Percentiles rank a stretch among this genome's conserved stretches.
Conservation (phyloP, 768 basidiomycete genomes). For the Clavulina sp. region DNA sequence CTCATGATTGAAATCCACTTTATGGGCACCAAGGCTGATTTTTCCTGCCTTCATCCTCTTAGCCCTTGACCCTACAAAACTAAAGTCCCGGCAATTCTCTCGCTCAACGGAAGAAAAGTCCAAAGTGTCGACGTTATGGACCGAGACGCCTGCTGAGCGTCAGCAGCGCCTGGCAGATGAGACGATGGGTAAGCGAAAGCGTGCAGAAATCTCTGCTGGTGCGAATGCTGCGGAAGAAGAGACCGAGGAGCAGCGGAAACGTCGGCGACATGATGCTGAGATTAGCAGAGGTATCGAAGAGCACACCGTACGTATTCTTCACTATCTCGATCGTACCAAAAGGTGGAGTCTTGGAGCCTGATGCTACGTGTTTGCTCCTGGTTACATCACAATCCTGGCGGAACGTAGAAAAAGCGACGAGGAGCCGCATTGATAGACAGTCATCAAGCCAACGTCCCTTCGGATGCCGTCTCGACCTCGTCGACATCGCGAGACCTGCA, state of each 20-base stretch:
- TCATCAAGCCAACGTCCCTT: neutral
- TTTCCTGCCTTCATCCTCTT: slow-evolving; percentile 1
- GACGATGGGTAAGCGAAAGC: slow-evolving; percentile 75
- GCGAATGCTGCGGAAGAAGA: slow-evolving; percentile 26
- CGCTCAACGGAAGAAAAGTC: slow-evolving; percentile 19
- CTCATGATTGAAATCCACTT: neutral
- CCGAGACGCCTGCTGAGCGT: slow-evolving; percentile 87
- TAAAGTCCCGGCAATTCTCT: slow-evolving; percentile 66
- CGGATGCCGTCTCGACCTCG: neutral
- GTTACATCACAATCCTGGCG: too few species aligned
- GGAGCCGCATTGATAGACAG: neutral
- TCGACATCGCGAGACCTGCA: slow-evolving; percentile 21
- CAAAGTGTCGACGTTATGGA: slow-evolving; percentile 66
- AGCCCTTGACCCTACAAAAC: slow-evolving; percentile 79
- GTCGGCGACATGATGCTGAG: slow-evolving; percentile 46
- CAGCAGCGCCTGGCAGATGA: slow-evolving; percentile 89
- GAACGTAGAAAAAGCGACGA: neutral
- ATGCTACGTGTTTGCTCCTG: neutral
- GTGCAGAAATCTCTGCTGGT: slow-evolving; percentile 29
- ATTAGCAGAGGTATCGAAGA: slow-evolving; percentile 59
- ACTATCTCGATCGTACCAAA: neutral
- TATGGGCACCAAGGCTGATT: neutral
- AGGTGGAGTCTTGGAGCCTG: too few species aligned
- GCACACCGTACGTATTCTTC: slow-evolving; percentile 42
- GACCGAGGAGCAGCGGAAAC: slow-evolving; percentile 28